phyloP scores from a whole-genome alignment of 208 protist species.

The Trypanosoma melophagium region DNA sequence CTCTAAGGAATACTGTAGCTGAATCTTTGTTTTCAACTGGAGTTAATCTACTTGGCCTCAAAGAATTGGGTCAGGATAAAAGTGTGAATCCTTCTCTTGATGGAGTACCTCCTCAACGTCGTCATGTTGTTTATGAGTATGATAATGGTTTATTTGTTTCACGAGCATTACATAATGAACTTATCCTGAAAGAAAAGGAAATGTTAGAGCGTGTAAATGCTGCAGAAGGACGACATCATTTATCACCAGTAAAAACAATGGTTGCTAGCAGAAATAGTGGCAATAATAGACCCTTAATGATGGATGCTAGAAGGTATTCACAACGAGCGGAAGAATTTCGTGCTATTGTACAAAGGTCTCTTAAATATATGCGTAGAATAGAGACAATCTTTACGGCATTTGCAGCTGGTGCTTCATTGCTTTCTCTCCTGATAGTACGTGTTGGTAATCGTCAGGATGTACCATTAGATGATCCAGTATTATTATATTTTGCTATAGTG shows the following conservation, averaged over 20 bases:
- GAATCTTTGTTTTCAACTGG: not conserved
- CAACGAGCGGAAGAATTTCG: not conserved
- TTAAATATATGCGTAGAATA: conserved; percentile 17
- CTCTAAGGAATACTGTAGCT: not conserved
- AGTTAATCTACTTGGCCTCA: conserved; percentile 1
- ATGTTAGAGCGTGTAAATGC: conserved; percentile 21
- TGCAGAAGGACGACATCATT: conserved; percentile 13
- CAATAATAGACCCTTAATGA: not conserved
- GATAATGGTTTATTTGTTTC: conserved; percentile 46
- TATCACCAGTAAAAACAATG: not conserved
- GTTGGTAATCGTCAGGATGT: conserved; percentile 16
- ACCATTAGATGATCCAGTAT: conserved; percentile 14
- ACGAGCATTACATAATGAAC: conserved; percentile 31
- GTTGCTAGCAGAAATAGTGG: conserved; percentile 14
- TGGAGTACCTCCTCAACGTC: conserved; percentile 44
- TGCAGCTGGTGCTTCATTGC: not conserved
- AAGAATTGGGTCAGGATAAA: not conserved
- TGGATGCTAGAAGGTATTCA: not conserved
- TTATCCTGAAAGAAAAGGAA: conserved; percentile 27
- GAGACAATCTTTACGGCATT: conserved; percentile 7
- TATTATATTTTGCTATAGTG: conserved; percentile 4
- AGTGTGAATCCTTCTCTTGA: not conserved
- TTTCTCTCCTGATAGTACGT: conserved; percentile 15
- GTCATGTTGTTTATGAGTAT: conserved; percentile 63
- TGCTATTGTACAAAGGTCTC: conserved; percentile 21